phyloP scores from a whole-genome alignment of 345 rosid genomes.

The Arabidopsis arenosa region DNA sequence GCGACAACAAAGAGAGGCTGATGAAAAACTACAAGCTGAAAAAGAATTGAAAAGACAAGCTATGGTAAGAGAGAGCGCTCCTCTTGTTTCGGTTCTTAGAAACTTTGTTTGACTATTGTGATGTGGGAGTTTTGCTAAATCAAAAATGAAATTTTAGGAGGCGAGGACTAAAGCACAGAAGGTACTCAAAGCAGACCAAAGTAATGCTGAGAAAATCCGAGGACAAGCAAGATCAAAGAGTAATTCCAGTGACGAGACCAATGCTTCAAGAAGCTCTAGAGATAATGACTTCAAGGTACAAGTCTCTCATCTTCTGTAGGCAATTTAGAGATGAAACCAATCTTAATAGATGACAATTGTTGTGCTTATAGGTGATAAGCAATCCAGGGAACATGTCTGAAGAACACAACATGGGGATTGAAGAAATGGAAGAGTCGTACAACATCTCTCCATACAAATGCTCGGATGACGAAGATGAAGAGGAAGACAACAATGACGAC shows the following conservation, averaged over 20 bases:
- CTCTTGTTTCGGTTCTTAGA: conserved; percentile 26
- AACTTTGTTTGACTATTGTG: conserved; percentile 1
- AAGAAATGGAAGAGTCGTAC: conserved; percentile 63
- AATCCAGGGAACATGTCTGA: conserved; percentile 42
- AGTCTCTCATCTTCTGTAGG: conserved; percentile 10
- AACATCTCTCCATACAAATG: conserved; percentile 90
- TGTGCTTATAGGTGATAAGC: conserved; percentile 48
- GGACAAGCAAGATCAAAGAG: conserved; percentile 44
- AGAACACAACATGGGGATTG: neutral
- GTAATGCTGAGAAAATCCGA: conserved; percentile 45
- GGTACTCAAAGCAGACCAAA: conserved; percentile 43
- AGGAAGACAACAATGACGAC: conserved; percentile 64
- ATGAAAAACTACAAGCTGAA: conserved; percentile 51
- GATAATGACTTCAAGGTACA: conserved; percentile 63
- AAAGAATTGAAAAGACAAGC: conserved; percentile 54
- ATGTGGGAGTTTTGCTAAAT: conserved; percentile 4
- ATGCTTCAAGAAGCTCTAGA: conserved; percentile 41
- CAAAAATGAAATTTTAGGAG: conserved; percentile 44
- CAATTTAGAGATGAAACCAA: conserved; percentile 22
- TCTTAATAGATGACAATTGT: conserved; percentile 2
- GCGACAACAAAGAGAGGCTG: conserved; percentile 55
- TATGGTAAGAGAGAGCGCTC: conserved; percentile 47
- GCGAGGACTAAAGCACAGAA: conserved; percentile 46
- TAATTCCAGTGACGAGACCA: conserved; percentile 47
- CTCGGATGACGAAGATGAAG: conserved; percentile 89